Evolutionary conservation across 805 yeast genomes (phyloP).

Genomic region (Alloascoidea hylecoeti): DNA sequence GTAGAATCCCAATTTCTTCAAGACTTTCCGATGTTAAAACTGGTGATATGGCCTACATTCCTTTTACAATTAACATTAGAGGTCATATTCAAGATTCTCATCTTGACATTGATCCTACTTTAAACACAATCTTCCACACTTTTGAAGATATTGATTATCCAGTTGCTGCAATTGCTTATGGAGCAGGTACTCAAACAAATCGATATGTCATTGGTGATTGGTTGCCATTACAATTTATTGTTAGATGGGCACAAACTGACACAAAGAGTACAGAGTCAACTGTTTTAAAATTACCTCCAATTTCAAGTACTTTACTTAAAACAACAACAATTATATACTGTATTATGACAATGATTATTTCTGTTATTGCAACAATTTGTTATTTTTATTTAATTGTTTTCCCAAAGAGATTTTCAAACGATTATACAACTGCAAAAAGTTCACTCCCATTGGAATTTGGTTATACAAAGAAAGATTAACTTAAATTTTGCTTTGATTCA

Average conservation of each 20-base stretch:
- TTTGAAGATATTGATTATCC: slow-evolving; percentile 23
- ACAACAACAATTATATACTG: slow-evolving; percentile 10
- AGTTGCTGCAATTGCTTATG: slow-evolving; percentile 41
- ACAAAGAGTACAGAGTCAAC: slow-evolving; percentile 6
- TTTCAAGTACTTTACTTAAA: slow-evolving; percentile 7
- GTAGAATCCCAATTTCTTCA: slow-evolving; percentile 40
- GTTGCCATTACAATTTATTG: slow-evolving; percentile 40
- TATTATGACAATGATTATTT: slow-evolving; percentile 8
- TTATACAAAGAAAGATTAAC: background rate
- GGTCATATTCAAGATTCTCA: slow-evolving; percentile 58
- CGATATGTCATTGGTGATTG: slow-evolving; percentile 54
- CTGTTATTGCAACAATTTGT: slow-evolving; percentile 8
- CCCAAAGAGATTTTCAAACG: slow-evolving; percentile 8
- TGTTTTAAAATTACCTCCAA: slow-evolving; percentile 4
- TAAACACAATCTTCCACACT: slow-evolving; percentile 36
- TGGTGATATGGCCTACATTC: slow-evolving; percentile 24
- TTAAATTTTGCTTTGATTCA: background rate
- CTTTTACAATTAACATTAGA: slow-evolving; percentile 27
- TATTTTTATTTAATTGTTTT: slow-evolving; percentile 10
- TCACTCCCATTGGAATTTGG: background rate
- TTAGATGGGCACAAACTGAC: slow-evolving; percentile 31
- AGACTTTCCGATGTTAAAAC: slow-evolving; percentile 9
- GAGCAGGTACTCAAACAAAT: slow-evolving; percentile 42
- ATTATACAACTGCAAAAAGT: background rate
- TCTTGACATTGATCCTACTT: slow-evolving; percentile 44